A percentile compares a stretch with the other conserved stretches of the same genome.
Evolutionary conservation across 106 monocot species (phyloP).

Genomic region (Iris macrosiphon): DNA sequence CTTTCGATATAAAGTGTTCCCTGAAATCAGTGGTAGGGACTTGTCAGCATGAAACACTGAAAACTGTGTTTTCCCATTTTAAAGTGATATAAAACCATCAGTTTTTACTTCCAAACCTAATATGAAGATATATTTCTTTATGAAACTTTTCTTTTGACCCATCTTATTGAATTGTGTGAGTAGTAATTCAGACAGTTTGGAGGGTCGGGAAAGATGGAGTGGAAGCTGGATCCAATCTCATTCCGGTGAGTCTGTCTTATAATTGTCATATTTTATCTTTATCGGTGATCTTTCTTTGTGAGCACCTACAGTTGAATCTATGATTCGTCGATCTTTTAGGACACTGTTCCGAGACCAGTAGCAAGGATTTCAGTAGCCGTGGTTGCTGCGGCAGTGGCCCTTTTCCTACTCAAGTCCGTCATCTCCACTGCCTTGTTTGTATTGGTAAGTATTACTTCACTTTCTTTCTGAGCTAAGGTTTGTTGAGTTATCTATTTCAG

Average conservation of each 20-base stretch:
- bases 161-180: neutral
- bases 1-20: too few relatives aligned
- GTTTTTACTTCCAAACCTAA: too few relatives aligned
- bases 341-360: constrained; percentile 52
- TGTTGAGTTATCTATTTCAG: neutral
- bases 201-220: constrained; percentile 49
- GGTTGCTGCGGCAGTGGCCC: constrained; percentile 21
- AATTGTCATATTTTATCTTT: neutral
- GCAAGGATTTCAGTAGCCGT: constrained; percentile 52
- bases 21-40: too few relatives aligned
- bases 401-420: constrained; percentile 71
- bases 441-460: constrained; percentile 34
- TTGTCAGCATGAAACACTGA: too few relatives aligned
- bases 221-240: constrained; percentile 48
- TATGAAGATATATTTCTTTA: too few relatives aligned
- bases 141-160: neutral
- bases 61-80: too few relatives aligned
- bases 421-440: constrained; percentile 80
- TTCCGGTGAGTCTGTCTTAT: constrained; percentile 38
- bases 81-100: too few relatives aligned
- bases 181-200: constrained; percentile 48
- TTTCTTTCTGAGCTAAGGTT: neutral
- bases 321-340: too few relatives aligned
- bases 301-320: too few relatives aligned
- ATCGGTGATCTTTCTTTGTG: too few relatives aligned